These are phyloP conservation scores for Ensete ventricosum DNA, from an alignment of 176 grass and related monocot genomes.

Conservation along the genomic window DNA sequence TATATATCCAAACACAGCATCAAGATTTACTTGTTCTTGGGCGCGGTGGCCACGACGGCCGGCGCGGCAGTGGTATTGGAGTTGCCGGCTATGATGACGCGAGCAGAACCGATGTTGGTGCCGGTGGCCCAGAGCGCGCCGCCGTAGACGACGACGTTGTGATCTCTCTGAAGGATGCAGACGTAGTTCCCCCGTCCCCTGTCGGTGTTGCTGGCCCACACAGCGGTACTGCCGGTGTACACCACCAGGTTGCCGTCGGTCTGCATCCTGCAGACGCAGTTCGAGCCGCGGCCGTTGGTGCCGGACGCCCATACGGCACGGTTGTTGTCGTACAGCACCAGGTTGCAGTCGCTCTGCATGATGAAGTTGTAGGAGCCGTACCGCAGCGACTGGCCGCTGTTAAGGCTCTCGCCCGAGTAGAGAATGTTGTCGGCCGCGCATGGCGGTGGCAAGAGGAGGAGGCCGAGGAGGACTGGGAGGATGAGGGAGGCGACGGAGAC, in stretches of 20 bases:
- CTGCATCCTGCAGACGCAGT: constrained; percentile 1
- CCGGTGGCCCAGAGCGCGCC: too few species aligned
- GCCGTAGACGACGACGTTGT: too few species aligned
- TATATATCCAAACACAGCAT: too few species aligned
- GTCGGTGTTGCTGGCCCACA: too few species aligned
- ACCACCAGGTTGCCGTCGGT: constrained; percentile 9
- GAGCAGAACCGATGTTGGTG: too few species aligned
- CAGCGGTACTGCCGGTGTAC: neutral
- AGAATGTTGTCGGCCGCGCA: constrained; percentile 2
- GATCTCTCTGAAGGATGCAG: too few species aligned
- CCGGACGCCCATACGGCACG: constrained; percentile 15
- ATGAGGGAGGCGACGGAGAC: neutral
- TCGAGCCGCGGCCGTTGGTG: constrained; percentile 5
- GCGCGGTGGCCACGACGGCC: too few species aligned
- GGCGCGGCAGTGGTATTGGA: too few species aligned
- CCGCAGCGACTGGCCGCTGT: constrained; percentile 15
- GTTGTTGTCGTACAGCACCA: constrained; percentile 24
- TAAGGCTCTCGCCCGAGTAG: constrained; percentile 1
- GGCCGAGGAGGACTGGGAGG: neutral
- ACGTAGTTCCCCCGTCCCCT: too few species aligned
- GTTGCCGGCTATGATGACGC: too few species aligned
- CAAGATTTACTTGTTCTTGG: too few species aligned
- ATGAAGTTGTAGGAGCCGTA: constrained; percentile 4
- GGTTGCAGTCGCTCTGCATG: constrained; percentile 36
- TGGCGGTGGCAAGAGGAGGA: neutral